Evolutionary conservation across 495 filamentous ascomycete species (phyloP).

Genomic region (Neurospora sp.): DNA sequence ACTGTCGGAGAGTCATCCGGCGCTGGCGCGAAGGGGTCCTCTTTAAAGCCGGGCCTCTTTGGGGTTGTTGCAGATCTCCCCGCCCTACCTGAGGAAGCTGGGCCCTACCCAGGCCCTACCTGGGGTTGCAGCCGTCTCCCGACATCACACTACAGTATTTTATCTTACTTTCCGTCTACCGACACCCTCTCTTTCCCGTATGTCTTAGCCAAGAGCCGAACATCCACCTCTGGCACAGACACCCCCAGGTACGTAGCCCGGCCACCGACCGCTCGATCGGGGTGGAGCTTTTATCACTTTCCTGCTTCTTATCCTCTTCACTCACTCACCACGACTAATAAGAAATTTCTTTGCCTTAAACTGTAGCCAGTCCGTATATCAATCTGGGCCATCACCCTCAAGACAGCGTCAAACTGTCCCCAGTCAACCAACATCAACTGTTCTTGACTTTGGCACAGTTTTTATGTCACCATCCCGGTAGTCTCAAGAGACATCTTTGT

Average conservation of each 20-base stretch:
- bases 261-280: conserved; percentile 7
- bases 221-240: neutral
- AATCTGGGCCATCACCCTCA: conserved; percentile 13
- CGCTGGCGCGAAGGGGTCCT: conserved; percentile 10
- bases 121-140: neutral
- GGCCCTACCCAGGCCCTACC: neutral
- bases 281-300: conserved; percentile 15
- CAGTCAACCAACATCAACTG: neutral
- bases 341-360: conserved; percentile 9
- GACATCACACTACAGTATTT: neutral
- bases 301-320: conserved; percentile 9
- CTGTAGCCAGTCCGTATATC: conserved; percentile 9
- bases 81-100: conserved; percentile 5
- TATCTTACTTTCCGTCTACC: neutral
- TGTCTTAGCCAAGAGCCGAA: conserved; percentile 9
- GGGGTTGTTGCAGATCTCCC: conserved; percentile 20
- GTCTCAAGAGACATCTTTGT: neutral
- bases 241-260: conserved; percentile 18
- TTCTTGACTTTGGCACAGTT: neutral
- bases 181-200: conserved; percentile 13
- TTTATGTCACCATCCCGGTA: neutral
- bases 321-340: conserved; percentile 9
- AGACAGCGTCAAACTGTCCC: neutral
- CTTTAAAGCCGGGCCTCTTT: conserved; percentile 2
- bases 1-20: conserved; percentile 15